phyloP scores from a whole-genome alignment of 2,329 filamentous ascomycete genomes.

The Lecanoromycetidae sp. region DNA sequence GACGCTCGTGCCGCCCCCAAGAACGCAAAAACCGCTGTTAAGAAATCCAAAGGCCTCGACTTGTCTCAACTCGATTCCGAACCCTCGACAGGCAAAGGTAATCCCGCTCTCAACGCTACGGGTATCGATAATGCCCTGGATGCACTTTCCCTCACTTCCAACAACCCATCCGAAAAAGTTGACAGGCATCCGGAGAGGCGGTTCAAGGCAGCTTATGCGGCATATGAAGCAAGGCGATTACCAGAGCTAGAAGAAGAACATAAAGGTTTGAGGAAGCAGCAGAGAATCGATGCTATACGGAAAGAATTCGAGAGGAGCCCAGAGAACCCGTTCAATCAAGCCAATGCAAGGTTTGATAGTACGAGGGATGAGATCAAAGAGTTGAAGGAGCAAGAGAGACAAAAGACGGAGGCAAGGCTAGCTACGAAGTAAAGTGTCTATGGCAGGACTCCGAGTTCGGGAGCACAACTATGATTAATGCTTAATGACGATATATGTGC shows the following conservation, averaged over 20 bases:
- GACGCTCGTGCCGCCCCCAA: constrained; percentile 50
- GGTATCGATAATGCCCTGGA: constrained; percentile 93
- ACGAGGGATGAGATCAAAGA: constrained; percentile 62
- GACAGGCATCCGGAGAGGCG: constrained; percentile 81
- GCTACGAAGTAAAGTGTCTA: constrained; percentile 21
- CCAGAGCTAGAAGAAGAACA: constrained; percentile 78
- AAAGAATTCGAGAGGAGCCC: constrained; percentile 93
- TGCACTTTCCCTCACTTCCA: constrained; percentile 58
- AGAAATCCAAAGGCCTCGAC: constrained; percentile 57
- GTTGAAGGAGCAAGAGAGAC: constrained; percentile 53
- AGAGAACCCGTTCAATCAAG: constrained; percentile 93
- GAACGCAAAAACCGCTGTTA: constrained; percentile 34
- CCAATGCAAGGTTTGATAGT: constrained; percentile 62
- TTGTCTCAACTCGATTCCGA: constrained; percentile 61
- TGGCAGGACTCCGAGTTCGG: background rate
- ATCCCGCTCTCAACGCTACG: constrained; percentile 59
- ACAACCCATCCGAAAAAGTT: constrained; percentile 50
- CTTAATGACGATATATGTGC: no score
- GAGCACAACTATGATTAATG: no score
- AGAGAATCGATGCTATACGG: constrained; percentile 68
- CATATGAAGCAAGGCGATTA: constrained; percentile 68
- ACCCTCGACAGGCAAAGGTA: constrained; percentile 30
- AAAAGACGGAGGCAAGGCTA: constrained; percentile 63
- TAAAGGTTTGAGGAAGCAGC: constrained; percentile 65
- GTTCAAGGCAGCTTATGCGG: constrained; percentile 73